These are phyloP conservation scores for Dictyostelium firmibasis DNA, from an alignment of 78 protist genomes.

Conservation along the genomic window DNA sequence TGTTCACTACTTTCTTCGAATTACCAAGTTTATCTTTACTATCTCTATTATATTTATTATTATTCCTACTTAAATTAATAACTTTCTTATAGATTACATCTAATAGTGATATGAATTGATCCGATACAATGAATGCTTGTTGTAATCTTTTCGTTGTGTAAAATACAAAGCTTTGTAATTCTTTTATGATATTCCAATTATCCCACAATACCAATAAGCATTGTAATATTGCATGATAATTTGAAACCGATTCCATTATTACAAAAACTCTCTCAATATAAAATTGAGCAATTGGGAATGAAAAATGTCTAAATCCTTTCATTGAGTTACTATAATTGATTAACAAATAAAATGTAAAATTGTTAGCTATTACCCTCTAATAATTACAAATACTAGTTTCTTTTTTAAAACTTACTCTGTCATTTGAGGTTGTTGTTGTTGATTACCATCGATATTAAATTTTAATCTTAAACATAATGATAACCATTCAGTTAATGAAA, in stretches of 20 bases:
- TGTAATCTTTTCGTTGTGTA: constrained; percentile 37
- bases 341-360: no score
- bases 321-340: background rate
- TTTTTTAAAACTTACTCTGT: background rate
- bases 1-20: background rate
- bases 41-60: background rate
- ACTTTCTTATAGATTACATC: background rate
- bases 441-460: background rate
- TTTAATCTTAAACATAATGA: constrained; percentile 54
- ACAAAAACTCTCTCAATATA: constrained; percentile 41
- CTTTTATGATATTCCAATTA: background rate
- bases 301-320: constrained; percentile 36
- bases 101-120: constrained; percentile 2
- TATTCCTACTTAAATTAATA: background rate
- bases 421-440: background rate
- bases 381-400: no score
- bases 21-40: background rate
- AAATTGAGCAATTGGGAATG: background rate
- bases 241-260: constrained; percentile 46
- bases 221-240: constrained; percentile 17
- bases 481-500: constrained; percentile 68
- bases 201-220: constrained; percentile 52
- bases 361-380: no score
- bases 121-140: constrained; percentile 5
- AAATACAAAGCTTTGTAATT: constrained; percentile 13